Conservation (phyloP, 495 filamentous ascomycete genomes). For the Lasiosphaeria hispida region DNA sequence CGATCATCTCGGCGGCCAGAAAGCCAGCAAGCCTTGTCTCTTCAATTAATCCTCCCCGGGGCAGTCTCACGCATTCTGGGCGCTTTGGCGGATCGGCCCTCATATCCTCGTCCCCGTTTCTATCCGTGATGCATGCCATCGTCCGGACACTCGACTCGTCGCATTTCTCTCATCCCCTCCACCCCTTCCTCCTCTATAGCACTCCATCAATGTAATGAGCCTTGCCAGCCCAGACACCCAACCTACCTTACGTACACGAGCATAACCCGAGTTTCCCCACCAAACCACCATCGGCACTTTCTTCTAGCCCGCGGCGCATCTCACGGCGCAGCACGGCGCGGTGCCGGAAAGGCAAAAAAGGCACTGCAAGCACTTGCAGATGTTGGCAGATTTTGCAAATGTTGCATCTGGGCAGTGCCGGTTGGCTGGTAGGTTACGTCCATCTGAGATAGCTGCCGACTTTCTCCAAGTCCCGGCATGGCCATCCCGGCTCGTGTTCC, state of each 20-base stretch:
- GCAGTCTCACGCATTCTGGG: constrained; percentile 1
- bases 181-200: too few relatives aligned
- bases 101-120: constrained; percentile 12
- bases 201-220: background rate
- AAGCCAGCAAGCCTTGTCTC: too few relatives aligned
- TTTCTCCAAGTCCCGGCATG: too few relatives aligned
- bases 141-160: too few relatives aligned
- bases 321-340: too few relatives aligned
- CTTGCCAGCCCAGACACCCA: background rate
- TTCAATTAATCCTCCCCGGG: too few relatives aligned
- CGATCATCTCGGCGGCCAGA: too few relatives aligned
- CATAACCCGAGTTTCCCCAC: background rate
- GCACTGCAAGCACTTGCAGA: background rate
- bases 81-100: constrained; percentile 24
- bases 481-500: too few relatives aligned
- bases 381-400: background rate
- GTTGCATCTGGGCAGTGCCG: too few relatives aligned
- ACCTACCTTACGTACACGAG: constrained; percentile 1
- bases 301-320: background rate
- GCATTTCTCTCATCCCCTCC: background rate
- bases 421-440: too few relatives aligned
- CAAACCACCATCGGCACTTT: background rate
- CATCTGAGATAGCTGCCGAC: too few relatives aligned
- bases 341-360: too few relatives aligned
- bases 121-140: background rate